A percentile compares a stretch with the other conserved stretches of the same genome.
phyloP scores from a whole-genome alignment of 306 rosid species.

The Vigna radiata region DNA sequence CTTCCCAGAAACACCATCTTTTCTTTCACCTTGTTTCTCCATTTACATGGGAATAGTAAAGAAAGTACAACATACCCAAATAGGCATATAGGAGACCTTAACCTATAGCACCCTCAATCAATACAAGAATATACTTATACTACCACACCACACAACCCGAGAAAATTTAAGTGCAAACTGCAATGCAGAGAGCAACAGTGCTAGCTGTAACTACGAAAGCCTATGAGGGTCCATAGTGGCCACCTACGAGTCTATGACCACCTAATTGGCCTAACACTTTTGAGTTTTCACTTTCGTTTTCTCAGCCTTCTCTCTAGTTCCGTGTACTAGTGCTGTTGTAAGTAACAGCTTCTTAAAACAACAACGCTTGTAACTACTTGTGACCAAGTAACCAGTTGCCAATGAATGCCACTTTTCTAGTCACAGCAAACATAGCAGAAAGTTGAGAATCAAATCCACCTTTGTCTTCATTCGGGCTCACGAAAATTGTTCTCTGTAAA shows the following conservation, averaged over 20 bases:
- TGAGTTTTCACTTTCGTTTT: conserved; percentile 51
- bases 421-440: not conserved
- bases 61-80: conserved; percentile 26
- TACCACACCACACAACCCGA: conserved; percentile 19
- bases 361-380: conserved; percentile 19
- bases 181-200: conserved; percentile 23
- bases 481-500: conserved; percentile 22
- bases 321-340: conserved; percentile 35
- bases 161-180: conserved; percentile 17
- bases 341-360: conserved; percentile 44
- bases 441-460: not conserved
- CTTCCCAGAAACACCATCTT: not conserved
- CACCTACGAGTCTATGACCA: conserved; percentile 52
- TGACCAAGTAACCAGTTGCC: conserved; percentile 2
- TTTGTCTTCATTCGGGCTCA: conserved; percentile 28
- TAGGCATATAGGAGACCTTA: conserved; percentile 16
- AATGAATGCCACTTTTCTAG: conserved; percentile 28
- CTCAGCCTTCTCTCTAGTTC: conserved; percentile 35
- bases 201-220: conserved; percentile 44
- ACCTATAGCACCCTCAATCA: conserved; percentile 10
- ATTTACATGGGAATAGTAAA: conserved; percentile 5
- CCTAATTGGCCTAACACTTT: conserved; percentile 39
- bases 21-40: not conserved
- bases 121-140: conserved; percentile 5
- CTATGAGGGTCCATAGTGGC: conserved; percentile 49